Evolutionary conservation across 345 rosid genomes (phyloP), one percentile per base, ranked within the genome.

Genomic region (Eucalyptus pauciflora): DNA sequence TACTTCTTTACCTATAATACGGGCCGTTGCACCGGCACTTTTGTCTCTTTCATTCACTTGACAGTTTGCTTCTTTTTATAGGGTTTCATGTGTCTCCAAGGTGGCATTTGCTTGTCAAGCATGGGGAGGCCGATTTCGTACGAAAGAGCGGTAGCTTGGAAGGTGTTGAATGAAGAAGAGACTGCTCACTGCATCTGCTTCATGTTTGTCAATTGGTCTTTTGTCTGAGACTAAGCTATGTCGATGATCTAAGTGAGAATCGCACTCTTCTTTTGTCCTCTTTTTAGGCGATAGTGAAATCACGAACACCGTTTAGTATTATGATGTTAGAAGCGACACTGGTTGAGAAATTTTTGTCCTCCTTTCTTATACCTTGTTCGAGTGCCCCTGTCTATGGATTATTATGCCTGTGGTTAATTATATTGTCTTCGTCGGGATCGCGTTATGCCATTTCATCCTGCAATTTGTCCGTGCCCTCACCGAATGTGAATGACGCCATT

Each of bases 171-270:
- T 80, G 99, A 98, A 22, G 97, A 96, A 50, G 98, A 97, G 88
- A 96, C 93, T 91, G 95, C 96, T 87, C 96, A 98, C 87, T 97
- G 99, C 93, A 91, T 98, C 85, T 96, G 96, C 93, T 96, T 98
- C 93, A 93, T 94, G 97, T 97, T 98, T 94, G 93, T 96, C 91
- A 98, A 96, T 91, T 98, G 99, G 99, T 98, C 98, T 54, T 98
- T 98, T 87, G 92, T 97, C 48, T 98, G 92, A 96, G 81, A 41
- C 48, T 76, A 76, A 76, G 85, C 48, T 76, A 76, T 76, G 48
- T 41, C 29, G 1, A 41, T 20, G 27, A 41, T 41, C 46, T 18
- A 37, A 37, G 81, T 37, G 45, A 37, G 81, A 37, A 71, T 18
- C 25, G 25, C 46, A 33, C 25, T 71, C 81, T 71, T 37, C 81